Conservation (phyloP, 2,329 filamentous ascomycete genomes). For the Neonectria magnoliae region DNA sequence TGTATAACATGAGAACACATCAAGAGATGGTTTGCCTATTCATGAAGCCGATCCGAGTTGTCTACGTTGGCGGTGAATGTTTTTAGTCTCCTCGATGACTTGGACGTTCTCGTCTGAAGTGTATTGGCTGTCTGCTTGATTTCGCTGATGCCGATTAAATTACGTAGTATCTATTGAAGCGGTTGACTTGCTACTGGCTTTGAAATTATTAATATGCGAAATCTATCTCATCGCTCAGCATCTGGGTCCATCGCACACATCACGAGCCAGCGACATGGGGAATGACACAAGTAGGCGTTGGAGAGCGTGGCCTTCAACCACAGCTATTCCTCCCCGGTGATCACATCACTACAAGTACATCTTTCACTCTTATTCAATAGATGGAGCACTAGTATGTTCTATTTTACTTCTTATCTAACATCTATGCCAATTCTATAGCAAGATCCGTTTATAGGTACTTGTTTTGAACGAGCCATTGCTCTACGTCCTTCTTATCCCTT, state of each 20-base stretch:
- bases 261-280: neutral
- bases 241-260: neutral
- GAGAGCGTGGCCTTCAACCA: neutral
- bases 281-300: neutral
- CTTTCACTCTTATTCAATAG: neutral
- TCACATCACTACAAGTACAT: neutral
- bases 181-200: neutral
- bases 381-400: neutral
- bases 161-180: neutral
- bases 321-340: neutral
- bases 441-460: slow-evolving; percentile 38
- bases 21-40: slow-evolving; percentile 34
- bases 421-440: neutral
- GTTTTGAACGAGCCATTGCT: slow-evolving; percentile 58
- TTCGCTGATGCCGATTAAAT: neutral
- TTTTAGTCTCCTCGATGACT: too few species aligned
- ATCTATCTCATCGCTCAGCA: neutral
- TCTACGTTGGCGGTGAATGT: neutral
- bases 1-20: slow-evolving; percentile 43
- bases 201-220: neutral
- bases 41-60: neutral
- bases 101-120: too few species aligned
- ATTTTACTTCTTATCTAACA: neutral
- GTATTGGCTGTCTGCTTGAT: neutral
- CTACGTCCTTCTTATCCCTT: slow-evolving; percentile 76